A percentile compares a stretch with the other conserved stretches of the same genome.
Conservation (phyloP, 257 asterid species). For the Verbascum thapsus region DNA sequence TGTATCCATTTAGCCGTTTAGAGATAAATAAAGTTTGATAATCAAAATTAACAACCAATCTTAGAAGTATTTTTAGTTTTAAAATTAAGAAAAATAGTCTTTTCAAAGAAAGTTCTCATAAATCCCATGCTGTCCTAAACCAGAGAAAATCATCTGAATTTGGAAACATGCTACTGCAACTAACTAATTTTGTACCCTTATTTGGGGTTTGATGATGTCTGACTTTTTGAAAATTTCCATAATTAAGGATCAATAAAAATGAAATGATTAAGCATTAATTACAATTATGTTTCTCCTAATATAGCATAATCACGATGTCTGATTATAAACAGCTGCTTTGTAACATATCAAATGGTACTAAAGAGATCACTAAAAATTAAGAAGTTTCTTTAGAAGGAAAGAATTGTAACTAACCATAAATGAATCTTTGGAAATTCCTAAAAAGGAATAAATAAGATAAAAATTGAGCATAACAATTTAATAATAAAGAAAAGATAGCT, state of each 20-base stretch:
- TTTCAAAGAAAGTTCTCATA: not conserved
- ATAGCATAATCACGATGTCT: conserved; percentile 12
- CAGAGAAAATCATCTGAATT: not conserved
- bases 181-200: not conserved
- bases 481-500: not conserved
- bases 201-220: not conserved
- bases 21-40: too few species aligned
- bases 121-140: not conserved
- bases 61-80: not conserved
- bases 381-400: not conserved
- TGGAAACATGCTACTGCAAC: not conserved
- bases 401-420: not conserved
- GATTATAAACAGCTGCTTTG: not conserved
- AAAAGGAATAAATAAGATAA: not conserved
- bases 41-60: too few species aligned
- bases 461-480: not conserved
- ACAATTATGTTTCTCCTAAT: not conserved
- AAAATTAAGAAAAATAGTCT: not conserved
- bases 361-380: not conserved
- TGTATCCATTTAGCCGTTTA: too few species aligned
- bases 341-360: not conserved
- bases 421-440: not conserved
- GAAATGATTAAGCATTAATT: conserved; percentile 6
- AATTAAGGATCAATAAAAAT: not conserved
- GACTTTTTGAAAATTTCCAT: not conserved